Evolutionary conservation across 345 rosid genomes (phyloP), one percentile per base, ranked within the genome.

Genomic region (Toxicodendron radicans): DNA sequence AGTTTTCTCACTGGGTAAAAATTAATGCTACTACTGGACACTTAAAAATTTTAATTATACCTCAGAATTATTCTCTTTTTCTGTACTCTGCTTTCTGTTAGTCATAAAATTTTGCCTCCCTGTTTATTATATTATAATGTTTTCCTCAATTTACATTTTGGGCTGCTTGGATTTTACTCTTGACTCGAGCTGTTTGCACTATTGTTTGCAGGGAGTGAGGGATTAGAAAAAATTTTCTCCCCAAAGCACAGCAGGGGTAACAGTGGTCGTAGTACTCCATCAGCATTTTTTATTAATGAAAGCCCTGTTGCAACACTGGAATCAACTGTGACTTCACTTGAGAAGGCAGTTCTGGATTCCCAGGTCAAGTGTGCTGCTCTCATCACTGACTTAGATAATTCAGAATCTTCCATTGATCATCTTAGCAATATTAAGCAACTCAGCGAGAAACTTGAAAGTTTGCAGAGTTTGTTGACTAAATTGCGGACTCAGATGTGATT

Each of bases 141-240:
- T 32, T 27, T 52, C 11, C 10, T 57, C 3, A 62, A 33, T 18
- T 33, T 66, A 66, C 52, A 18, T 30, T 13, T 70, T 35, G 3
- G n/a, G 7, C 9, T 53, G 45, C 24, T 59, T 58, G 64, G 48
- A 52, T 59, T 10, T 33, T 30, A 7, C 45, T 69, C 10, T 64
- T 9, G 3, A 5, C 16, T 27, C 52, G 20, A 13, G 35, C 35
- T 21, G 46, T 46, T 57, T n/a, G 16, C 23, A 33, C 45, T 58
- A 30, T 63, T 66, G 21, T 38, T 68, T 89, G 79, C 88, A 95
- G 99, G 99, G 78, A 90, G 86, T 49, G 93, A 88, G 68, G 88
- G 99, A 21, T 85, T 95, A 33, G 95, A 91, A 80, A 89, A 85
- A 77, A 88, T 95, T 60, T 88, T 90, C 81, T 81, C 93, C 21